phyloP scores from a whole-genome alignment of 164 flowering plant species.

The Vitis labrusca region DNA sequence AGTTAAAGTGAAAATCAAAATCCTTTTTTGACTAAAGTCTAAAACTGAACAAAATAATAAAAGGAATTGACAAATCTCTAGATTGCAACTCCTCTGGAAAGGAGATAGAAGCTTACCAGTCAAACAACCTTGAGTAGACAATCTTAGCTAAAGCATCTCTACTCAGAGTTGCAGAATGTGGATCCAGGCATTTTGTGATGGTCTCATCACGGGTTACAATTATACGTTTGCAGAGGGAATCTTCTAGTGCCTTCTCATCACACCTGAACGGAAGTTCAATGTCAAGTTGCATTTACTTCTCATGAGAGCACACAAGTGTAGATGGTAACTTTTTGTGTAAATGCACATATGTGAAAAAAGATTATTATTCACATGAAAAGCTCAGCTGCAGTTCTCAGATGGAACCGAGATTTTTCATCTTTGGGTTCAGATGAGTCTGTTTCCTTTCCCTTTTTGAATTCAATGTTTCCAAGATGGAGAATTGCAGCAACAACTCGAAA shows the following conservation, averaged over 20 bases:
- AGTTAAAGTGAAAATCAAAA: background rate
- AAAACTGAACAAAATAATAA: conserved; percentile 1
- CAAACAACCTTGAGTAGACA: conserved; percentile 76
- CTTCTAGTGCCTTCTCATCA: conserved; percentile 67
- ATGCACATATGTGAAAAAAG: conserved; percentile 1
- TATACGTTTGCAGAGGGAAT: conserved; percentile 73
- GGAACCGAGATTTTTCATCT: conserved; percentile 69
- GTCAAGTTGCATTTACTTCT: background rate
- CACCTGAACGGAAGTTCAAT: conserved; percentile 43
- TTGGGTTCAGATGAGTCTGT: conserved; percentile 66
- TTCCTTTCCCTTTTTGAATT: conserved; percentile 65
- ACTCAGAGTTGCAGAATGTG: conserved; percentile 52
- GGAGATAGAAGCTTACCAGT: conserved; percentile 48
- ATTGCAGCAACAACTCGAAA: conserved; percentile 71
- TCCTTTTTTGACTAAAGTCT: background rate
- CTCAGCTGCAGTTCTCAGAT: conserved; percentile 63
- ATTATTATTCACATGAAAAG: conserved; percentile 50
- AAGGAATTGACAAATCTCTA: conserved; percentile 4
- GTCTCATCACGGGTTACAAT: conserved; percentile 81
- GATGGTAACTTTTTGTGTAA: background rate
- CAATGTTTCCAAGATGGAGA: conserved; percentile 76
- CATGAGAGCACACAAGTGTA: background rate
- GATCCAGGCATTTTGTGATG: conserved; percentile 68
- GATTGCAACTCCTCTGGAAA: no score
- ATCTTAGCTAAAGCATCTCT: conserved; percentile 78